Evolutionary conservation across 2,329 filamentous ascomycete genomes (phyloP), one percentile per base, ranked within the genome.

Genomic region (Paraphaeosphaeria sporulosa): DNA sequence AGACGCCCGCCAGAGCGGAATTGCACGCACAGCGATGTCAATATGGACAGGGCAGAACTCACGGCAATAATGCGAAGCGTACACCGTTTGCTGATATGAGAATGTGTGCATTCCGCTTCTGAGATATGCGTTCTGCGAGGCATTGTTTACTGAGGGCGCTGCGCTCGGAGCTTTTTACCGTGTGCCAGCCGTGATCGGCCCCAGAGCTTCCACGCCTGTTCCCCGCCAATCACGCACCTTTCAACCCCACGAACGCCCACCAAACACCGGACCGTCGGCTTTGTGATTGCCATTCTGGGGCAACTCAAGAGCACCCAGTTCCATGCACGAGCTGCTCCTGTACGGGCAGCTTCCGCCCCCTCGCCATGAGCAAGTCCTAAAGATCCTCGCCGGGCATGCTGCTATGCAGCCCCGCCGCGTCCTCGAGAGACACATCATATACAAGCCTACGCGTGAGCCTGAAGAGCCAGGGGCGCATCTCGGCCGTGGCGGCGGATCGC

Each of bases 291-390:
- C 61, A 49, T 43, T 58, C 34, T 8, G 34, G 19, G 30, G 21
- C 9, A 47, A 46, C 49, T 50, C 32, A 44, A 51, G n/a, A 54
- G 48, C 61, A 52, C 51, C 60, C 23, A 13, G 27, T 34, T 51
- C 59, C 60, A 89, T 89, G 87, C 86, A 89, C 76, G 87, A 89
- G 79, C 81, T 88, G 66, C 78, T 87, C 50, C 82, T 89, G 48
- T 88, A 85, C 76, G 86, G 85, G 68, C 84, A 86, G 69, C 81
- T 89, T 58, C 82, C 86, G 10, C 73, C 77, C 36, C 76, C 82
- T 42, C 85, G 87, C 69, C 86, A 88, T 79, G 79, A 85, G 71
- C 86, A 87, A 74, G 81, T 88, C 19, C 78, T 89, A 56, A 84
- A 86, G 70, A 85, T 89, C 67, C 80, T 90, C 49, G 83, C 86